Evolutionary conservation across 2,329 filamentous ascomycete genomes (phyloP).

Genomic region (Orbilia blumenaviensis): DNA sequence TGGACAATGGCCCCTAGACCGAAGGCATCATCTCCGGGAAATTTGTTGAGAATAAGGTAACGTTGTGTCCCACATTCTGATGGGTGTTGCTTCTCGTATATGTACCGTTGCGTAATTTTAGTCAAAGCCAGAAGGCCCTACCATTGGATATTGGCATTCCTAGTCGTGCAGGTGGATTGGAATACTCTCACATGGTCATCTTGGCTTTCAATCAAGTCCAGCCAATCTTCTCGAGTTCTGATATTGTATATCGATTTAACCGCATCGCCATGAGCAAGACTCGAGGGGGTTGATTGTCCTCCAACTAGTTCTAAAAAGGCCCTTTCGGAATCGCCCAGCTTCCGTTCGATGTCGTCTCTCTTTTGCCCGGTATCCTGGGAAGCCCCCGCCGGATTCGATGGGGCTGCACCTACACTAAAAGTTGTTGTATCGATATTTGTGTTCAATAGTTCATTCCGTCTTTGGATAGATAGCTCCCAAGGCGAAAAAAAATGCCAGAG

Average conservation of each 20-base stretch:
- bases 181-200: constrained; percentile 36
- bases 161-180: neutral
- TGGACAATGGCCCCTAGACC: constrained; percentile 54
- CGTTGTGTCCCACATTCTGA: constrained; percentile 25
- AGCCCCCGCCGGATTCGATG: neutral
- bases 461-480: constrained; percentile 32
- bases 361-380: neutral
- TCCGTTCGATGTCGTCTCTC: constrained; percentile 15
- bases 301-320: neutral
- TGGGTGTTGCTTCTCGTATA: constrained; percentile 52
- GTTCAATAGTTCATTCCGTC: neutral
- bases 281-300: neutral
- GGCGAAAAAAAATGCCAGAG: constrained; percentile 37
- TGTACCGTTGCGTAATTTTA: constrained; percentile 53
- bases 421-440: neutral
- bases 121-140: constrained; percentile 54
- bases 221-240: constrained; percentile 15
- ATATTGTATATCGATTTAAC: constrained; percentile 35
- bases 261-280: constrained; percentile 18
- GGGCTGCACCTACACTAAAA: neutral
- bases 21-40: constrained; percentile 55
- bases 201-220: constrained; percentile 34
- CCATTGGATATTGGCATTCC: neutral
- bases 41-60: constrained; percentile 55
- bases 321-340: constrained; percentile 11